These are phyloP conservation scores for Suillus alpinus DNA, from an alignment of 768 basidiomycete species.

Conservation along the genomic window DNA sequence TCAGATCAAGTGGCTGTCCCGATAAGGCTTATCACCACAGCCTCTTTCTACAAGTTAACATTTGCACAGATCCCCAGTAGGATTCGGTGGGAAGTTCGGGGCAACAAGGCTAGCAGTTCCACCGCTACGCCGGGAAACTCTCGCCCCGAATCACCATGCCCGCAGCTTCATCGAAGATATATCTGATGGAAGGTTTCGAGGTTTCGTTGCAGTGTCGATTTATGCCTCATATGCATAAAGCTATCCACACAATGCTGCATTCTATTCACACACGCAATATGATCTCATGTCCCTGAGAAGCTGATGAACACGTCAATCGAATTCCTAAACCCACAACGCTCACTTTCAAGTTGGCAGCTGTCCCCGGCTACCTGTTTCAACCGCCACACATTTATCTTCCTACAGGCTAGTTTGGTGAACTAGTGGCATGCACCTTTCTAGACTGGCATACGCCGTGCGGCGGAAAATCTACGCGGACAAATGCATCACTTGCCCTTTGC, in stretches of 20 bases:
- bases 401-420: background rate
- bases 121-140: background rate
- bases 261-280: background rate
- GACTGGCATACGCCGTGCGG: background rate
- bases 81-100: background rate
- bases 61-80: background rate
- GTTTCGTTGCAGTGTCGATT: background rate
- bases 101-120: background rate
- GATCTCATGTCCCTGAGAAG: background rate
- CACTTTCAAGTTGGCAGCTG: background rate
- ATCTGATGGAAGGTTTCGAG: background rate
- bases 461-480: background rate
- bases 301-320: background rate
- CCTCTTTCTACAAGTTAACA: slow-evolving; percentile 1
- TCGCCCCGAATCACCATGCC: background rate
- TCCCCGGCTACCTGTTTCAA: too few relatives aligned
- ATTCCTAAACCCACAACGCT: background rate
- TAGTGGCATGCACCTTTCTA: background rate
- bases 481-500: background rate
- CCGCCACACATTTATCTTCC: background rate
- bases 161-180: background rate
- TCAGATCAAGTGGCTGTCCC: background rate
- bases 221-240: background rate
- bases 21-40: background rate
- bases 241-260: background rate